Conservation (phyloP, 306 rosid genomes). For the Cucumis hystrix region DNA sequence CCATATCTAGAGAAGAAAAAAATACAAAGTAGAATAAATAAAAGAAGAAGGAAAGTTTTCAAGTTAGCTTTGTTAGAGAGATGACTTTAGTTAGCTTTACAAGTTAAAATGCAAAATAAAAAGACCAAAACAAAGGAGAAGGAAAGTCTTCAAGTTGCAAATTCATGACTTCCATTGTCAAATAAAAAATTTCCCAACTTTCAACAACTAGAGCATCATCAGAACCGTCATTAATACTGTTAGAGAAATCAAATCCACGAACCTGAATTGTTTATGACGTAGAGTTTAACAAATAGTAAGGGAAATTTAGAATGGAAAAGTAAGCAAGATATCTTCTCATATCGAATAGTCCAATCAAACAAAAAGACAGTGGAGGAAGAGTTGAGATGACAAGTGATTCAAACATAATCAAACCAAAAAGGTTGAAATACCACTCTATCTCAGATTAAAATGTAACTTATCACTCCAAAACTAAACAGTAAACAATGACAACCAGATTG, state of each 20-base stretch:
- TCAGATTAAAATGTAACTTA: neutral
- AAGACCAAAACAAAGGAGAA: no score
- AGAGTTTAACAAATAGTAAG: neutral
- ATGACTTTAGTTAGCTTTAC: no score
- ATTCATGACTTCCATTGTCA: no score
- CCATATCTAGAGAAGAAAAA: no score
- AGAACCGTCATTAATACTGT: neutral
- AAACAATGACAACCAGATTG: neutral
- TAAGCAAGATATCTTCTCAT: neutral
- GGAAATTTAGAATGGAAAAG: neutral
- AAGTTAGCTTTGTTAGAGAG: no score
- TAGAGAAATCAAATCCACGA: neutral
- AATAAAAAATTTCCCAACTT: no score
- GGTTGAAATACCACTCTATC: neutral
- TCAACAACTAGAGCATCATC: no score
- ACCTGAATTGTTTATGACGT: neutral
- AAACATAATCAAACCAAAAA: neutral
- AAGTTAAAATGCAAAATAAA: no score
- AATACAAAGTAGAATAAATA: no score
- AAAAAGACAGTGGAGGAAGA: neutral
- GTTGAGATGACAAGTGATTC: slow-evolving; percentile 4
- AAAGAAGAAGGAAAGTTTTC: no score
- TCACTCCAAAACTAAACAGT: neutral
- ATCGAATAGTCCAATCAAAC: neutral
- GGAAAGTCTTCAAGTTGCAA: no score